Percentiles rank a stretch among this genome's conserved stretches.
phyloP scores from a whole-genome alignment of 306 rosid genomes.

The Acacia crassicarpa region DNA sequence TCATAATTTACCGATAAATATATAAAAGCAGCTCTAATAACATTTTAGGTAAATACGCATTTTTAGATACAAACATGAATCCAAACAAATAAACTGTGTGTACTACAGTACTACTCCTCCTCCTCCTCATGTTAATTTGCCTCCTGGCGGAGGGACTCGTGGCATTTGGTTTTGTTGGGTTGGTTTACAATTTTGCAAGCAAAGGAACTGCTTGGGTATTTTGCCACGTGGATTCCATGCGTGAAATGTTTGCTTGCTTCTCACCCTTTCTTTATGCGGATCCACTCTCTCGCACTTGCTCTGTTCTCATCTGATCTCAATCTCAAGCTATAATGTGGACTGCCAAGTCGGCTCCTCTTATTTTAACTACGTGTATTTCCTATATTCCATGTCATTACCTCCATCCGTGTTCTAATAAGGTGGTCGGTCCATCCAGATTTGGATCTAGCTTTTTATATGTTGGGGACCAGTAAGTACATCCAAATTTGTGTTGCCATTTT shows the following conservation, averaged over 20 bases:
- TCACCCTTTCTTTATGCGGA: not conserved
- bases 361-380: not conserved
- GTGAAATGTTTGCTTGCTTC: not conserved
- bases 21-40: too few relatives aligned
- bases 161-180: not conserved
- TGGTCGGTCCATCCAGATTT: not conserved
- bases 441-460: not conserved
- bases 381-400: not conserved
- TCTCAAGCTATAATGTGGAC: not conserved
- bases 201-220: not conserved
- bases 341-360: not conserved
- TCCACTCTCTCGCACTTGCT: not conserved
- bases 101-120: not conserved
- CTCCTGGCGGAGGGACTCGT: not conserved
- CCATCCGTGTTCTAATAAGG: not conserved
- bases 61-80: too few relatives aligned
- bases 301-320: not conserved
- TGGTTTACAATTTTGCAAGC: not conserved
- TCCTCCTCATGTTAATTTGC: not conserved
- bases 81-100: not conserved
- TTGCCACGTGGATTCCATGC: conserved; percentile 13
- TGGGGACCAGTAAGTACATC: not conserved
- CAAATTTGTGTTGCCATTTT: not conserved
- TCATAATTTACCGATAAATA: too few relatives aligned
- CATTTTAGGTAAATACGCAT: too few relatives aligned